A percentile compares a stretch with the other conserved stretches of the same genome.
phyloP scores from a whole-genome alignment of 495 filamentous ascomycete species.

The Massariosphaeria phaeospora region DNA sequence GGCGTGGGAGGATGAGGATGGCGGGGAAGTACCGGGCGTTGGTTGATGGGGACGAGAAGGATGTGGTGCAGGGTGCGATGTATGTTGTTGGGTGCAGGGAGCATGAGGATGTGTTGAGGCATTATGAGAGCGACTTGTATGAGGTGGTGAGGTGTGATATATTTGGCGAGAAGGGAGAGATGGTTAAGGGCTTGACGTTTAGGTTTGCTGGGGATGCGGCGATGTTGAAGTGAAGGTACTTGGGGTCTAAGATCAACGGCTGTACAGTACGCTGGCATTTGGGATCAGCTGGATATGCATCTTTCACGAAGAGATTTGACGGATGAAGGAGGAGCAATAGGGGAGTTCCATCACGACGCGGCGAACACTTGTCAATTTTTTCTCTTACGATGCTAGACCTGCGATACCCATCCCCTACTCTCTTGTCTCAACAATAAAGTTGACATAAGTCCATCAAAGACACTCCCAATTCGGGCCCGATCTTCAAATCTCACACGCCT shows the following conservation, averaged over 20 bases:
- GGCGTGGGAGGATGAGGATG: constrained; percentile 35
- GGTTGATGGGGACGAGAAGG: constrained; percentile 35
- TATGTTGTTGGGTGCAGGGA: constrained; percentile 38
- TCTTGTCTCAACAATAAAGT: neutral
- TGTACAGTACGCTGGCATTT: too few relatives aligned
- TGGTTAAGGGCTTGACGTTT: constrained; percentile 9
- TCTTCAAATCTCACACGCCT: constrained; percentile 16
- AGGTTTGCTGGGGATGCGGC: constrained; percentile 2
- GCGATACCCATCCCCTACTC: neutral
- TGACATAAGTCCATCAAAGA: neutral
- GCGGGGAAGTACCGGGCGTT: constrained; percentile 46
- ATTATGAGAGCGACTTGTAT: constrained; percentile 44
- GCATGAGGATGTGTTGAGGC: constrained; percentile 41
- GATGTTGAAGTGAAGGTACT: too few relatives aligned
- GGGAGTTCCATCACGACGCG: too few relatives aligned
- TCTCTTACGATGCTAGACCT: too few relatives aligned
- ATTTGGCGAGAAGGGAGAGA: neutral
- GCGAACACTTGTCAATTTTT: too few relatives aligned
- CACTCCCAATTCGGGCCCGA: neutral
- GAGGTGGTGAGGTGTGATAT: constrained; percentile 46
- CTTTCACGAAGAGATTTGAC: too few relatives aligned
- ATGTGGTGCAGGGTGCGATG: constrained; percentile 37
- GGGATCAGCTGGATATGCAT: too few relatives aligned
- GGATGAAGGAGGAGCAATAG: too few relatives aligned
- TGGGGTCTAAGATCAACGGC: too few relatives aligned